phyloP scores from a whole-genome alignment of 306 rosid species.

The Lathyrus sativus region DNA sequence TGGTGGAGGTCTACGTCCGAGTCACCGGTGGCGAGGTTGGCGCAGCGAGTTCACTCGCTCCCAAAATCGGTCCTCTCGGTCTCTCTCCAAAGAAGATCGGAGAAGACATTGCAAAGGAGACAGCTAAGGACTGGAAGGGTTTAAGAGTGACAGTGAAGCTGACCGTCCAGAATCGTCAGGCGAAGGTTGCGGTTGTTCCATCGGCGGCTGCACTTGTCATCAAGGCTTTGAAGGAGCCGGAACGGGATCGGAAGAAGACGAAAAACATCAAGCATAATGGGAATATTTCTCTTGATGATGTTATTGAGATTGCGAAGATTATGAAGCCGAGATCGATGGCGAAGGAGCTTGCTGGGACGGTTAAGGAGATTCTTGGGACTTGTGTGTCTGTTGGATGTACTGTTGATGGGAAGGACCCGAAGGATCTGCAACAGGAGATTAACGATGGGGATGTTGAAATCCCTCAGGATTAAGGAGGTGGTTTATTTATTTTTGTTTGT shows the following conservation, averaged over 20 bases:
- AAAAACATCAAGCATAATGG: conserved; percentile 78
- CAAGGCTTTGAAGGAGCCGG: conserved; percentile 82
- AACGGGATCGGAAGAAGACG: conserved; percentile 75
- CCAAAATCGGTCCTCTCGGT: conserved; percentile 86
- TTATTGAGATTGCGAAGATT: conserved; percentile 70
- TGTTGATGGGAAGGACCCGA: conserved; percentile 75
- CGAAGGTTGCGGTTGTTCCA: conserved; percentile 78
- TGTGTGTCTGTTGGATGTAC: conserved; percentile 88
- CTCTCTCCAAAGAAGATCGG: conserved; percentile 90
- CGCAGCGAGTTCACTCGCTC: conserved; percentile 87
- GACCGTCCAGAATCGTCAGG: conserved; percentile 85
- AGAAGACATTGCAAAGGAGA: conserved; percentile 86
- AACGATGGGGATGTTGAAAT: conserved; percentile 73
- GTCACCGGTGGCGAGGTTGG: conserved; percentile 91
- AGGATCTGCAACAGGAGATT: conserved; percentile 77
- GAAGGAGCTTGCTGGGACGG: conserved; percentile 63
- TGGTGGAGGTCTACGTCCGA: conserved; percentile 73
- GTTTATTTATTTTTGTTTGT: not conserved
- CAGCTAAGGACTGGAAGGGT: conserved; percentile 90
- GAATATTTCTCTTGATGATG: conserved; percentile 77
- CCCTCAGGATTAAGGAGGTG: conserved; percentile 51
- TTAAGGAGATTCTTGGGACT: conserved; percentile 73
- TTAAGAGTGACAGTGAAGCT: conserved; percentile 79
- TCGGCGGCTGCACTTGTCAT: conserved; percentile 84
- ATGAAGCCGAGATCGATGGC: conserved; percentile 83